Evolutionary conservation across 306 rosid species (phyloP).

Genomic region (Macrotyloma uniflorum): DNA sequence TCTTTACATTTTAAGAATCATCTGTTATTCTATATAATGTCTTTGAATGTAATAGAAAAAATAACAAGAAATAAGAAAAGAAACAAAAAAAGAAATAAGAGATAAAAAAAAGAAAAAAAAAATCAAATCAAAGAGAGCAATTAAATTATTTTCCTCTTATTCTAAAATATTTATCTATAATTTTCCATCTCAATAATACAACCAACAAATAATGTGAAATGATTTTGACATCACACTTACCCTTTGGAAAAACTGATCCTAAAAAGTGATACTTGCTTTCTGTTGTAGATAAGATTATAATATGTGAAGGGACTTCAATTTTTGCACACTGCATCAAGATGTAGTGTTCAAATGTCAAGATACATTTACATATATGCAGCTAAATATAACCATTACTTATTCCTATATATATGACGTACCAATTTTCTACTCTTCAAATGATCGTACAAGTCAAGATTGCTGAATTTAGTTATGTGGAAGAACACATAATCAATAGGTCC

Average conservation of each 20-base stretch:
- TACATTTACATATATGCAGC: neutral
- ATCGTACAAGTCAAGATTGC: neutral
- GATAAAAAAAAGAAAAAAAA: too few species aligned
- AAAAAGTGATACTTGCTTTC: neutral
- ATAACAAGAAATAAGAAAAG: too few species aligned
- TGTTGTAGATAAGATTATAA: neutral
- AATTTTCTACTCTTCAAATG: neutral
- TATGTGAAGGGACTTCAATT: neutral
- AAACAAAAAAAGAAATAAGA: too few species aligned
- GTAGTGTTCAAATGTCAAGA: neutral
- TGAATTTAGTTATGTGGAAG: neutral
- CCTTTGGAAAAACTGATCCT: neutral
- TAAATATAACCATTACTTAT: too few species aligned
- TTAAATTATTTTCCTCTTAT: too few species aligned
- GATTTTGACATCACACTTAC: neutral
- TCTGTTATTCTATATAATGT: too few species aligned
- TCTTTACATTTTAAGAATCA: too few species aligned
- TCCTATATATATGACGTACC: neutral
- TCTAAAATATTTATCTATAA: too few species aligned
- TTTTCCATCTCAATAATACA: too few species aligned
- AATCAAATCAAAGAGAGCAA: too few species aligned
- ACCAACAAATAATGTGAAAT: neutral
- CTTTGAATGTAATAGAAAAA: too few species aligned
- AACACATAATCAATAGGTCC: slow-evolving; percentile 2
- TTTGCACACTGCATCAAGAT: neutral